A percentile compares a stretch with the other conserved stretches of the same genome.
Evolutionary conservation across 176 grass and related monocot genomes (phyloP).

Genomic region (Oryza officinalis): DNA sequence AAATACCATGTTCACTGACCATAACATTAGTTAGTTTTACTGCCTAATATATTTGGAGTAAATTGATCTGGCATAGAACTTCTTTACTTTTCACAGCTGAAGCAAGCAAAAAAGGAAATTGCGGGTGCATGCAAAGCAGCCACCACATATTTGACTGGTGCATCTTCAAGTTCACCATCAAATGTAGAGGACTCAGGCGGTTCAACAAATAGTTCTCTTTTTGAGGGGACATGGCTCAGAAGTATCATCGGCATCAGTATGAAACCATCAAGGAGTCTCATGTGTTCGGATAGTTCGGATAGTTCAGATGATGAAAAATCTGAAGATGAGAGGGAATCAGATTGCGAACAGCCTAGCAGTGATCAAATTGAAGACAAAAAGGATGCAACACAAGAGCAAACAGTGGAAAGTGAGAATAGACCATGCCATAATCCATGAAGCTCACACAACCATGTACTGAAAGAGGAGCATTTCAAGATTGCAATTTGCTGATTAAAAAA

Average conservation of each 20-base stretch:
- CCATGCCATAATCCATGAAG: conserved; percentile 25
- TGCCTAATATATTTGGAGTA: not conserved
- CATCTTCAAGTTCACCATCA: conserved; percentile 35
- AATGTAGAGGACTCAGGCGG: conserved; percentile 20
- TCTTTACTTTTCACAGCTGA: conserved; percentile 42
- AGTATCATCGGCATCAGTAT: conserved; percentile 45
- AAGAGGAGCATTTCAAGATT: conserved; percentile 37
- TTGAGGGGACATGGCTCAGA: conserved; percentile 39
- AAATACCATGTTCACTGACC: not conserved
- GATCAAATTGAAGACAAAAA: not conserved
- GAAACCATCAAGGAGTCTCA: conserved; percentile 48
- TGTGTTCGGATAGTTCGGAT: not conserved
- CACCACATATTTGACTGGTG: conserved; percentile 43
- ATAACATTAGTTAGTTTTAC: not conserved
- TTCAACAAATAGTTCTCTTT: conserved; percentile 35
- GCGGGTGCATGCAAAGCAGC: conserved; percentile 53
- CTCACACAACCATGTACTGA: conserved; percentile 2
- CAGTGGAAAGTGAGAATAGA: conserved; percentile 7
- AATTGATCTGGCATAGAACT: not conserved
- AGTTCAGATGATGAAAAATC: conserved; percentile 40
- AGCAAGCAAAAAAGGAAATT: conserved; percentile 65
- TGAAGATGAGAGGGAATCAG: conserved; percentile 6
- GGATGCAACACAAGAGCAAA: not conserved
- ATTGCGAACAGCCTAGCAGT: not conserved
- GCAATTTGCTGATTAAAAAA: conserved; percentile 24